Conservation (phyloP, 2,329 filamentous ascomycete species). For the Blastomyces parvus region DNA sequence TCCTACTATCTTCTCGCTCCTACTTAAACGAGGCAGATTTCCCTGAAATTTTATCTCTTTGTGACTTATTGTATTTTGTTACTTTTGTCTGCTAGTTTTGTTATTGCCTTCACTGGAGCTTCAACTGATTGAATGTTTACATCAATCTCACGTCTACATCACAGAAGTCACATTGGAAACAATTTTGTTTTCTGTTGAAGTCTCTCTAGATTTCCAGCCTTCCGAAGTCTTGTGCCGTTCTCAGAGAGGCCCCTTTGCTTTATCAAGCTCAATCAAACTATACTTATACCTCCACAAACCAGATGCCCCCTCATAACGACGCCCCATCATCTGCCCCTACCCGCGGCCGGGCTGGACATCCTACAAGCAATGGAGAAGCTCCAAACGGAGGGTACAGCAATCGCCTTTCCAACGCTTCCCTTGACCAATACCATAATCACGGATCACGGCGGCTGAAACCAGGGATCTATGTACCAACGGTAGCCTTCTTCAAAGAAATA, state of each 20-base stretch:
- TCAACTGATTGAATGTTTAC: neutral
- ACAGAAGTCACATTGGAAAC: neutral
- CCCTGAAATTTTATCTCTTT: neutral
- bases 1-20: neutral
- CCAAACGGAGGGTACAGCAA: conserved; percentile 11
- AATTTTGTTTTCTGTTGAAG: neutral
- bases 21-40: neutral
- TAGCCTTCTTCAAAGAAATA: conserved; percentile 79
- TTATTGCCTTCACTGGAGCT: neutral
- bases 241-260: too few species aligned
- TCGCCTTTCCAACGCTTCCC: conserved; percentile 11
- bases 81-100: neutral
- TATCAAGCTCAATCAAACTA: neutral
- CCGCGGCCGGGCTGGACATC: conserved; percentile 1
- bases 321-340: neutral
- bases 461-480: conserved; percentile 28
- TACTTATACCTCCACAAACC: neutral
- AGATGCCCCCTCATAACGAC: conserved; percentile 9
- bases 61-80: neutral
- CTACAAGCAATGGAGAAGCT: neutral
- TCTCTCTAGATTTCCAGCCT: neutral
- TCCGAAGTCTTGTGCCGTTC: neutral
- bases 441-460: conserved; percentile 11
- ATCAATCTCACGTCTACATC: neutral
- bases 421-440: neutral